These are phyloP conservation scores for Leishmania martiniquensis DNA, from an alignment of 208 protist species.

Conservation along the genomic window DNA sequence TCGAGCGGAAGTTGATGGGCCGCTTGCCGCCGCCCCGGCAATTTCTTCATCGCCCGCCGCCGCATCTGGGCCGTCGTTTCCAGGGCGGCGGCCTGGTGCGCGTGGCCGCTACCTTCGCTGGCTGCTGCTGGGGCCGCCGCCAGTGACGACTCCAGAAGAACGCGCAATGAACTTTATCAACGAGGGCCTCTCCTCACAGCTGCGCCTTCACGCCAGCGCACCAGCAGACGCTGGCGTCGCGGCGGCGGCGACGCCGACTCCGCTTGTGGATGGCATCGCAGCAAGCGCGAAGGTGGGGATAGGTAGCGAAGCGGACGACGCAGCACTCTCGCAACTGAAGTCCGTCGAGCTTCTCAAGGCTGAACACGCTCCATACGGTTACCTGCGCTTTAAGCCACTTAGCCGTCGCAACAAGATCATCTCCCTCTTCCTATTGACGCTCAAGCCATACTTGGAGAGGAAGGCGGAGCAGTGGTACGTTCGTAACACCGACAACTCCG, in stretches of 20 bases:
- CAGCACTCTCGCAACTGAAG: slow-evolving; percentile 28
- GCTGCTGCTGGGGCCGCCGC: slow-evolving; percentile 51
- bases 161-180: slow-evolving; percentile 48
- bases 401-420: slow-evolving; percentile 38
- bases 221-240: background rate
- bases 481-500: slow-evolving; percentile 41
- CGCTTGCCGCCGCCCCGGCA: slow-evolving; percentile 16
- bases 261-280: slow-evolving; percentile 14
- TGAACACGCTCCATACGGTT: slow-evolving; percentile 59
- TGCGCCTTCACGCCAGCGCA: slow-evolving; percentile 15
- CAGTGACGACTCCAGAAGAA: slow-evolving; percentile 56
- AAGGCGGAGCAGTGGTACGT: slow-evolving; percentile 54
- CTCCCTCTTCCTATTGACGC: slow-evolving; percentile 60
- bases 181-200: slow-evolving; percentile 22
- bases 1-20: slow-evolving; percentile 34
- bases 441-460: slow-evolving; percentile 66
- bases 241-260: background rate
- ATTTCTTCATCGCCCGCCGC: slow-evolving; percentile 15
- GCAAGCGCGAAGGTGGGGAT: slow-evolving; percentile 7
- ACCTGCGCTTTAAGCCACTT: slow-evolving; percentile 64
- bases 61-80: background rate
- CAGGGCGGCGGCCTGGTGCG: slow-evolving; percentile 3
- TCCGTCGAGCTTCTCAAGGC: slow-evolving; percentile 46
- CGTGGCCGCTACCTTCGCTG: slow-evolving; percentile 40
- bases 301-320: background rate